Base-by-base conservation (phyloP, 2,329 filamentous ascomycete genomes). In the Verticillium albo-atrum region DNA sequence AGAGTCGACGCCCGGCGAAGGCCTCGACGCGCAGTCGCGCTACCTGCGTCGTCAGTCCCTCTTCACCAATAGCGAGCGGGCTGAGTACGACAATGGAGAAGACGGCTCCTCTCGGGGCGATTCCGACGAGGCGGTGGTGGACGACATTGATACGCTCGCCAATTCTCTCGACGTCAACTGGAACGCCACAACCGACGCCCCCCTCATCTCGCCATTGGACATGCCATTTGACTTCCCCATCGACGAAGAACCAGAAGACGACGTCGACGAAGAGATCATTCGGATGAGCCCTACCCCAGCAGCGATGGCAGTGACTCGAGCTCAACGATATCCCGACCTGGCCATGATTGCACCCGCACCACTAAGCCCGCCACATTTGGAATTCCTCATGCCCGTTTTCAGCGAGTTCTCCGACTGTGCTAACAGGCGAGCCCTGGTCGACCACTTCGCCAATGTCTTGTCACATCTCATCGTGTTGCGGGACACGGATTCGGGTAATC, bases 391-490 rank as follows among this genome's bases (percentile, higher is more conserved):
- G 9, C 84, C 84, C 1, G 73, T 74, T 1, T 87, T 85, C 65
- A 75, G 77, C 54, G 84, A 88, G 60, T 87, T 87, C 66, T 82
- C 83, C 2, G 75, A 78, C 12, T 78, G 76, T 15, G 77, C 76
- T 27, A 82, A 83, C 63, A 78, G 84, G 5, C 79, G 85, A 10
- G 79, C 77, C 2, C 72, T 88, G 26, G 76, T 88, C 14, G 82
- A 85, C 62, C 84, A 88, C 71, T 88, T 88, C 65, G 85, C 83
- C 74, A 86, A 85, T 63, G 81, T 86, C 14, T 69, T 88, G 23
- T 87, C 84, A 0, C 85, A 87, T 68, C 75, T 87, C n/a, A 86
- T 88, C 51, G 85, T 88, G 23, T 83, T 88, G 64, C 78, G 84
- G 32, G 85, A 88, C 68, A 63, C 62, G 1, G 84, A 88, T 63